phyloP scores from a whole-genome alignment of 1,284 basidiomycete species.

The Cutaneotrichosporon mucoides region DNA sequence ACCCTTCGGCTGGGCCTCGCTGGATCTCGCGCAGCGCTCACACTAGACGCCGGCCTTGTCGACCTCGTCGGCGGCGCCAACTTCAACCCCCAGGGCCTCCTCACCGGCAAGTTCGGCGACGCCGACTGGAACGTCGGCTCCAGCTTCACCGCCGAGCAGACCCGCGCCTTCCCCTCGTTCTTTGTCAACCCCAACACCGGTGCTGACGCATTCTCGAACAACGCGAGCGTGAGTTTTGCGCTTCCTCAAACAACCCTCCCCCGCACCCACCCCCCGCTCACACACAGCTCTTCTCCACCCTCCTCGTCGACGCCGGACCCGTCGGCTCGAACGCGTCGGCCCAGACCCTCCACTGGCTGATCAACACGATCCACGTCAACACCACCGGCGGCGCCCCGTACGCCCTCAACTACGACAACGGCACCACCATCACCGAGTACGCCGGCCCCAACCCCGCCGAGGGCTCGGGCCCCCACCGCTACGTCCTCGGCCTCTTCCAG shows the following conservation, averaged over 20 bases:
- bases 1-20: neutral
- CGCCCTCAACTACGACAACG: slow-evolving; percentile 18
- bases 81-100: slow-evolving; percentile 14
- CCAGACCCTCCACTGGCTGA: slow-evolving; percentile 71
- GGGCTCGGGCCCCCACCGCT: slow-evolving; percentile 68
- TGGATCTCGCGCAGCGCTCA: neutral
- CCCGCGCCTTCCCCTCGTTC: slow-evolving; percentile 88
- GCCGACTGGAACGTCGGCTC: slow-evolving; percentile 9
- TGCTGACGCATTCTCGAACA: neutral
- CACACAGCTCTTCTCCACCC: slow-evolving; percentile 56
- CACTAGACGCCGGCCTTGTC: slow-evolving; percentile 7
- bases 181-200: slow-evolving; percentile 57
- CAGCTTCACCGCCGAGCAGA: slow-evolving; percentile 9
- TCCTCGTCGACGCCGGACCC: slow-evolving; percentile 64
- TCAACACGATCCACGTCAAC: slow-evolving; percentile 59
- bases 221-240: neutral
- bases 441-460: slow-evolving; percentile 65
- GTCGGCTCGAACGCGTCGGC: slow-evolving; percentile 53
- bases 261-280: neutral
- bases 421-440: slow-evolving; percentile 56
- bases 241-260: no score
- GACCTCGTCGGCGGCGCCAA: slow-evolving; percentile 6
- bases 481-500: slow-evolving; percentile 21
- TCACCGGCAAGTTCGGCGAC: slow-evolving; percentile 10
- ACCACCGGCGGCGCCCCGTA: slow-evolving; percentile 51